phyloP scores from a whole-genome alignment of 2,329 filamentous ascomycete genomes.

The Pseudocercospora ulei region DNA sequence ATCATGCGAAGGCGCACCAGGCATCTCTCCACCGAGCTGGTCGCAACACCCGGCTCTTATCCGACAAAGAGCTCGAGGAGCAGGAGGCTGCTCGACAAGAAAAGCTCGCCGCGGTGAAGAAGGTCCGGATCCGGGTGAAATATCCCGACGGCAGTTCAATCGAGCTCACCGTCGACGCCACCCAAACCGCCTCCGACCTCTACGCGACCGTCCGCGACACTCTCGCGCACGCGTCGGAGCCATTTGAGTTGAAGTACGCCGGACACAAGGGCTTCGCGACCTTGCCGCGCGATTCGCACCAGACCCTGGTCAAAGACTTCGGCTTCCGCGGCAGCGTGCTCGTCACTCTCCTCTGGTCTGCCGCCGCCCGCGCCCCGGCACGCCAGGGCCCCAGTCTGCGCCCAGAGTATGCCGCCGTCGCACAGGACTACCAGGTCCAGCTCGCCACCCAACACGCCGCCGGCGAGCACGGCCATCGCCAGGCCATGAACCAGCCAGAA shows the following conservation, averaged over 20 bases:
- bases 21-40: slow-evolving; percentile 51
- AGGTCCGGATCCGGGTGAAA: slow-evolving; percentile 66
- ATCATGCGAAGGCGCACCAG: slow-evolving; percentile 67
- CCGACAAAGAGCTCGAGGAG: slow-evolving; percentile 69
- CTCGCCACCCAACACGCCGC: slow-evolving; percentile 43
- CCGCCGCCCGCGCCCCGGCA: slow-evolving; percentile 49
- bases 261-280: slow-evolving; percentile 41
- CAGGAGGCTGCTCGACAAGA: slow-evolving; percentile 57
- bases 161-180: slow-evolving; percentile 58
- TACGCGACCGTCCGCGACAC: slow-evolving; percentile 65
- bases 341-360: slow-evolving; percentile 66
- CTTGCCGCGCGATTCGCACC: slow-evolving; percentile 27
- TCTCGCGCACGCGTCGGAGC: slow-evolving; percentile 48
- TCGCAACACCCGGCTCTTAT: slow-evolving; percentile 67
- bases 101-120: slow-evolving; percentile 55
- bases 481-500: slow-evolving; percentile 26
- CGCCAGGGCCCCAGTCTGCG: slow-evolving; percentile 53
- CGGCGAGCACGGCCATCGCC: slow-evolving; percentile 24
- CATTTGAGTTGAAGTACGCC: slow-evolving; percentile 64
- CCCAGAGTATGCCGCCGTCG: slow-evolving; percentile 49
- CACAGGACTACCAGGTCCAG: slow-evolving; percentile 57
- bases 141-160: slow-evolving; percentile 79
- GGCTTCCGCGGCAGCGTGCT: slow-evolving; percentile 61
- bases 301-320: slow-evolving; percentile 61
- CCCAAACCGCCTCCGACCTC: slow-evolving; percentile 60